Conservation (phyloP, 2,329 filamentous ascomycete genomes). For the Beauveria rudraprayagi region DNA sequence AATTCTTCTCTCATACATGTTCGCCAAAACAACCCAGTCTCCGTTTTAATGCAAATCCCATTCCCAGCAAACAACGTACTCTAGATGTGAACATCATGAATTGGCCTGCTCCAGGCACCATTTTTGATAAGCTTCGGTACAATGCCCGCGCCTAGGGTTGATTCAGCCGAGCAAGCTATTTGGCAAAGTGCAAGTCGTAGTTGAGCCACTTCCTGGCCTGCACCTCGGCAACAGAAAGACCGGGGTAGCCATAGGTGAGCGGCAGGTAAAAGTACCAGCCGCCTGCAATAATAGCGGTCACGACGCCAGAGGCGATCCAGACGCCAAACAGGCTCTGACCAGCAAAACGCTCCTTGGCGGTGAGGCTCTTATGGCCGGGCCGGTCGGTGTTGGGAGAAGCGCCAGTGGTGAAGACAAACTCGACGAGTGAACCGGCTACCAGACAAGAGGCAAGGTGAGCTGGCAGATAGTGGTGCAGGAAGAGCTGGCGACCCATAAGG, state of each 20-base stretch:
- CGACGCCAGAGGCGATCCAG: slow-evolving; percentile 70
- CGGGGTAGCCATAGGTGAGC: slow-evolving; percentile 90
- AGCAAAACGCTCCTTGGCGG: slow-evolving; percentile 74
- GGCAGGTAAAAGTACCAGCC: slow-evolving; percentile 93
- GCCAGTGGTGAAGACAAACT: slow-evolving; percentile 94
- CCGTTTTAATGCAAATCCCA: background rate
- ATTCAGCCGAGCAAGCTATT: slow-evolving; percentile 40
- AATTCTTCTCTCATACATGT: slow-evolving; percentile 6
- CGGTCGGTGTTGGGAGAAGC: slow-evolving; percentile 42
- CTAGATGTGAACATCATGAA: slow-evolving; percentile 1
- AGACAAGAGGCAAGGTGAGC: slow-evolving; percentile 86
- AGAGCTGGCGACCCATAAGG: slow-evolving; percentile 95
- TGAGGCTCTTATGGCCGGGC: slow-evolving; percentile 50
- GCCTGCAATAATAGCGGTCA: slow-evolving; percentile 60
- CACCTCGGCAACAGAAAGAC: slow-evolving; percentile 71
- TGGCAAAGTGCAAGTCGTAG: slow-evolving; percentile 97
- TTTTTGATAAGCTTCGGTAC: background rate
- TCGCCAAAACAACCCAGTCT: background rate
- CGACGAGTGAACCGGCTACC: slow-evolving; percentile 82
- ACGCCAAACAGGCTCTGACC: slow-evolving; percentile 67
- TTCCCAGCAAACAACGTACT: background rate
- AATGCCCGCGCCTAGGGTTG: background rate
- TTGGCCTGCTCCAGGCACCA: background rate
- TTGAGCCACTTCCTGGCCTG: slow-evolving; percentile 86
- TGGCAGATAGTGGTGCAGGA: slow-evolving; percentile 95